Evolutionary conservation across 306 rosid species (phyloP), one percentile per base, ranked within the genome.

Genomic region (Canavalia ensiformis): DNA sequence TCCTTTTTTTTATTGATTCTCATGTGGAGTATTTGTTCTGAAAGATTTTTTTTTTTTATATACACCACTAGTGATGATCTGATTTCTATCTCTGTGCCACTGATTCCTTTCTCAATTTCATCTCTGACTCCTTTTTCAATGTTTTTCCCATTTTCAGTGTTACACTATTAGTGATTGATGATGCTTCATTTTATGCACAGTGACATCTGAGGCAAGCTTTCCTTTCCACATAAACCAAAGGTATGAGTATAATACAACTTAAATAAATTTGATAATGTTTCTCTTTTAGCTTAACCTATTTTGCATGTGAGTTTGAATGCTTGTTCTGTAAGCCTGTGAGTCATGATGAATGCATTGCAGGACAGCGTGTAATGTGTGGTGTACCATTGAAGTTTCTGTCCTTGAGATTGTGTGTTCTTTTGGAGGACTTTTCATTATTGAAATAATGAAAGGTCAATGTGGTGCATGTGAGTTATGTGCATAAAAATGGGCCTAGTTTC

Each of bases 141-240:
- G 70, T 13, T 66, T 30, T 41, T 75, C n/a, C 34, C 49, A 5
- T 39, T 31, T 49, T 46, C 70, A 31, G 63, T 45, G 34, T 76
- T 63, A 8, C 13, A 8, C 6, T 8, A 8, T 4, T 60, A 57
- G 31, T 63, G 50, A 63, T 59, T 30, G 72, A 1, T 47, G 62
- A 25, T 65, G 29, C 56, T 35, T 68, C 49, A 75, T 82, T 68
- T 59, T 5, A 56, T 68, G 60, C 65, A 68, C 35, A 76, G 39
- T 75, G 72, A 34, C 66, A 68, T 82, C 46, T 54, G 68, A 57
- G 35, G 37, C 75, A 18, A 49, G 68, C 58, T 81, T 41, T 8
- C 9, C 49, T 8, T 29, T 72, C 35, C 64, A 2, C 25, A 29
- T 50, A 35, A 44, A 44, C 51, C 28, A 39, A 54, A 52, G 68